These are phyloP conservation scores for Pisolithus albus DNA, from an alignment of 768 basidiomycete species.

Conservation along the genomic window DNA sequence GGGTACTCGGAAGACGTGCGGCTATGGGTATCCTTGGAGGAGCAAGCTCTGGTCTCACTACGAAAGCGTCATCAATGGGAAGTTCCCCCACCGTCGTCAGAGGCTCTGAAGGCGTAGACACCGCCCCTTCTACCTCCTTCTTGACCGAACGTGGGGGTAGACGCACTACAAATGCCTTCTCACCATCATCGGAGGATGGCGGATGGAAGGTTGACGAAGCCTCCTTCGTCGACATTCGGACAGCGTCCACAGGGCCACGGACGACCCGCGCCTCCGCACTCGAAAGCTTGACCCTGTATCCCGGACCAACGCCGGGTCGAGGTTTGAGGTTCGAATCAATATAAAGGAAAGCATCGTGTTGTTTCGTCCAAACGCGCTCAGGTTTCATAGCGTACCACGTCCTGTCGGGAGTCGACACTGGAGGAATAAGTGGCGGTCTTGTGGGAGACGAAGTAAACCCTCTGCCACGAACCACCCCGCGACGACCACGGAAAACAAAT, in stretches of 20 bases:
- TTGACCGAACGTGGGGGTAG: constrained; percentile 40
- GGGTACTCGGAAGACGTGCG: constrained; percentile 15
- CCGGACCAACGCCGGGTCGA: constrained; percentile 47
- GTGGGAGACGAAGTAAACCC: constrained; percentile 28
- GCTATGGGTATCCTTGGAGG: constrained; percentile 20
- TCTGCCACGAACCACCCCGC: constrained; percentile 42
- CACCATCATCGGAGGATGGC: constrained; percentile 34
- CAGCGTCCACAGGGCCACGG: constrained; percentile 26
- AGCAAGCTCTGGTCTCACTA: constrained; percentile 46
- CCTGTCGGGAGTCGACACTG: constrained; percentile 33
- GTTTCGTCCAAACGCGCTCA: constrained; percentile 78
- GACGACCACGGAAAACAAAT: constrained; percentile 37
- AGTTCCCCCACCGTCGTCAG: constrained; percentile 29
- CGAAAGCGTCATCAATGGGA: constrained; percentile 50
- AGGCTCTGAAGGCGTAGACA: constrained; percentile 6
- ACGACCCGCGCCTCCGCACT: constrained; percentile 40
- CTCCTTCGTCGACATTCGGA: constrained; percentile 7
- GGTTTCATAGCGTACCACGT: constrained; percentile 73
- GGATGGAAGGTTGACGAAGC: constrained; percentile 15
- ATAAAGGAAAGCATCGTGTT: constrained; percentile 69
- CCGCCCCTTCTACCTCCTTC: constrained; percentile 22
- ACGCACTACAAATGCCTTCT: constrained; percentile 46
- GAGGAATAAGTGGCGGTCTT: constrained; percentile 22
- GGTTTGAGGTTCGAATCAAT: constrained; percentile 53
- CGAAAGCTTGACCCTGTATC: constrained; percentile 59